phyloP scores from a whole-genome alignment of 805 yeast species.

The Barnettozyma salicaria region DNA sequence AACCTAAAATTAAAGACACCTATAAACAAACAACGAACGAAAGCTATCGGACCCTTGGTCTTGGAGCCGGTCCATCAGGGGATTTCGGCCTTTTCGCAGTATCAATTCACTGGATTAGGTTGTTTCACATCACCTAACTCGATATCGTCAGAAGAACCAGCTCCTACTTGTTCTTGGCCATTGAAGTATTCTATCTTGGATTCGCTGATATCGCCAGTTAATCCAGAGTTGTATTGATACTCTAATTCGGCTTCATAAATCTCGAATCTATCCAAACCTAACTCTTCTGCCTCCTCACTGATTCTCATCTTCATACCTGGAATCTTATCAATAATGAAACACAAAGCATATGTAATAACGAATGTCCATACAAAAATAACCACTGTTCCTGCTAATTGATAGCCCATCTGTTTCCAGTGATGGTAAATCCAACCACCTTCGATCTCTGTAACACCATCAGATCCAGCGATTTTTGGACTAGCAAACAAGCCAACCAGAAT shows the following conservation, averaged over 20 bases:
- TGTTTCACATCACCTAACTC: constrained; percentile 9
- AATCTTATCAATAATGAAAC: constrained; percentile 42
- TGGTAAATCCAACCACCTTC: constrained; percentile 92
- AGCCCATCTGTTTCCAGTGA: constrained; percentile 86
- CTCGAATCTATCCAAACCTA: constrained; percentile 46
- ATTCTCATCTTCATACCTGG: constrained; percentile 46
- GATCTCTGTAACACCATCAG: constrained; percentile 79
- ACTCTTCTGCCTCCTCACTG: constrained; percentile 39
- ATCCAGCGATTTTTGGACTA: constrained; percentile 77
- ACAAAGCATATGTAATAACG: constrained; percentile 36
- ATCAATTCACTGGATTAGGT: constrained; percentile 6
- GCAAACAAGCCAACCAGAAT: constrained; percentile 83
- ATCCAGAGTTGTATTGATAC: constrained; percentile 28
- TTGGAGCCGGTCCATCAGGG: too few species aligned
- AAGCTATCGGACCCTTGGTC: too few species aligned
- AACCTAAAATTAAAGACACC: too few species aligned
- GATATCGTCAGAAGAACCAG: constrained; percentile 5
- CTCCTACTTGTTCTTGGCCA: constrained; percentile 3
- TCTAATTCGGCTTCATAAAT: constrained; percentile 41
- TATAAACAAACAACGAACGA: too few species aligned
- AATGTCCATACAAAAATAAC: constrained; percentile 41
- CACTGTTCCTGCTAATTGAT: constrained; percentile 61
- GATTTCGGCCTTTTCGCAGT: background rate
- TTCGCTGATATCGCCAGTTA: background rate
- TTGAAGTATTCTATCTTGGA: constrained; percentile 16